These are phyloP conservation scores for Yamadazyma sp. DNA, from an alignment of 1,139 yeast genomes.

Conservation along the genomic window DNA sequence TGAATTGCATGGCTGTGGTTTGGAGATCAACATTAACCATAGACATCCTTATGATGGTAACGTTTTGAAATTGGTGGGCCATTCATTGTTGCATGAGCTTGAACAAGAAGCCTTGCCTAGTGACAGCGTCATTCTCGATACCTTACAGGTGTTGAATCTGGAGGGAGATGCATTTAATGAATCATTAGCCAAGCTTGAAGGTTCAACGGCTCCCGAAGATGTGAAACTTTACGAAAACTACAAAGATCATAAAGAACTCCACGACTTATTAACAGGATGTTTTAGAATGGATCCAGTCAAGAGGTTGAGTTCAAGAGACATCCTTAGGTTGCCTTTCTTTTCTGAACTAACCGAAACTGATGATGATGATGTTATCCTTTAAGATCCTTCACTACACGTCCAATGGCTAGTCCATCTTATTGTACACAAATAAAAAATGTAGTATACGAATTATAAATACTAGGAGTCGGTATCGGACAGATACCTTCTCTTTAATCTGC, in stretches of 20 bases:
- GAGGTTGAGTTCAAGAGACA: slow-evolving; percentile 56
- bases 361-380: slow-evolving; percentile 32
- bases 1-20: slow-evolving; percentile 81
- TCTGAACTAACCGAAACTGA: slow-evolving; percentile 35
- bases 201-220: slow-evolving; percentile 13
- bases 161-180: slow-evolving; percentile 17
- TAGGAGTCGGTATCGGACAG: slow-evolving; percentile 12
- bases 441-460: slow-evolving; percentile 5
- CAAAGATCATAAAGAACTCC: slow-evolving; percentile 43
- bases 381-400: slow-evolving; percentile 3
- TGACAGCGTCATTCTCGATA: slow-evolving; percentile 41
- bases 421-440: slow-evolving; percentile 5
- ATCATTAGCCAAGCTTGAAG: slow-evolving; percentile 4
- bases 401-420: background rate
- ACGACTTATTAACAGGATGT: slow-evolving; percentile 54
- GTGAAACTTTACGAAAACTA: slow-evolving; percentile 36
- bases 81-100: slow-evolving; percentile 32
- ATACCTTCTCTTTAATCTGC: slow-evolving; percentile 14
- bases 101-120: slow-evolving; percentile 37
- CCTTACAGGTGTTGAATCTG: slow-evolving; percentile 31
- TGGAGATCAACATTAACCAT: slow-evolving; percentile 55
- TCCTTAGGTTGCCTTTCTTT: slow-evolving; percentile 57
- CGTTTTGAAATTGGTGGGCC: slow-evolving; percentile 30
- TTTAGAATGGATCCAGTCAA: slow-evolving; percentile 57
- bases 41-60: slow-evolving; percentile 26